Percentiles rank a stretch among this genome's conserved stretches.
phyloP scores from a whole-genome alignment of 805 yeast genomes.

The Ogataea corticis region DNA sequence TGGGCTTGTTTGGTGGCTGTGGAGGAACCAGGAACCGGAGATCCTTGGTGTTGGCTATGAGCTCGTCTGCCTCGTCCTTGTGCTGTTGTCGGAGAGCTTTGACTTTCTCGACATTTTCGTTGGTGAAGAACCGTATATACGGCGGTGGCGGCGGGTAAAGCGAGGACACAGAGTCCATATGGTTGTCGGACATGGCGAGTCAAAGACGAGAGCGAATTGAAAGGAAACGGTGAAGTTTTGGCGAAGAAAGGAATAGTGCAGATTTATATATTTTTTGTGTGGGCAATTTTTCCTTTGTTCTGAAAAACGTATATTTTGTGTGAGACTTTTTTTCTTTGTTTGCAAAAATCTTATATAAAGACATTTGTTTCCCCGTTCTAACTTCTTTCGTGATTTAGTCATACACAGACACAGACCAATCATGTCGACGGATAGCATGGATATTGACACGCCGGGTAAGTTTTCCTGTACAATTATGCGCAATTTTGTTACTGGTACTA shows the following conservation, averaged over 20 bases:
- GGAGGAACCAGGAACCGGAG: constrained; percentile 68
- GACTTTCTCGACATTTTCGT: constrained; percentile 56
- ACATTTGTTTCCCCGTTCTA: not conserved
- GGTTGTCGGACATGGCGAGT: not conserved
- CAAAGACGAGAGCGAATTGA: not conserved
- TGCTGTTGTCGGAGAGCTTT: constrained; percentile 25
- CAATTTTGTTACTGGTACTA: too few relatives aligned
- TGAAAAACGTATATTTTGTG: not conserved
- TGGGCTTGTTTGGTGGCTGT: constrained; percentile 54
- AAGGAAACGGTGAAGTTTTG: not conserved
- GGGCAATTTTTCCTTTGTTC: not conserved
- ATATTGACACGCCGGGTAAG: constrained; percentile 27
- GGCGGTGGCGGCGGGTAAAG: constrained; percentile 96
- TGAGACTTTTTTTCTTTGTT: not conserved
- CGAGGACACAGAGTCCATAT: constrained; percentile 47
- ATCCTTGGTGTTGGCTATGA: constrained; percentile 33
- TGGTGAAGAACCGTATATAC: constrained; percentile 70
- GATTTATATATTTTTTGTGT: too few relatives aligned
- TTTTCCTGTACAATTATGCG: not conserved
- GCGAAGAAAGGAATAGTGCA: not conserved
- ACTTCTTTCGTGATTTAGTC: too few relatives aligned
- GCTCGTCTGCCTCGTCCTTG: constrained; percentile 24
- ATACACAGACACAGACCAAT: too few relatives aligned
- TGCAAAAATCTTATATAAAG: not conserved
- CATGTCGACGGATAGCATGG: constrained; percentile 27